A percentile compares a stretch with the other conserved stretches of the same genome.
These are phyloP conservation scores for Cytospora piceicola DNA, from an alignment of 2,329 filamentous ascomycete genomes.

Conservation along the genomic window DNA sequence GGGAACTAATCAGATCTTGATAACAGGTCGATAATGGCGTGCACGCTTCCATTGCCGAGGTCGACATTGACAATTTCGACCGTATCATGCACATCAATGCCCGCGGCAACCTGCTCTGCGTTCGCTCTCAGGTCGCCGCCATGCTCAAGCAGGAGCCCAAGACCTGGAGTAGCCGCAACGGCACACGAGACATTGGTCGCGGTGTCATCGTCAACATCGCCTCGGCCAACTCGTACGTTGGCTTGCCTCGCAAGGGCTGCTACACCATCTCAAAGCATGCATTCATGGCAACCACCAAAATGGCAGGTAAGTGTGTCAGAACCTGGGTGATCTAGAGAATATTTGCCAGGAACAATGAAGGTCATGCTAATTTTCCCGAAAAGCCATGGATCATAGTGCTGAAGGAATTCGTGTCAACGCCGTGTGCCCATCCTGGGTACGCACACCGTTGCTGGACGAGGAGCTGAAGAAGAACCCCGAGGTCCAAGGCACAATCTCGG, in stretches of 20 bases:
- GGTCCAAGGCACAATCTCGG: conserved; percentile 30
- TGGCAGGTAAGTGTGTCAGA: conserved; percentile 27
- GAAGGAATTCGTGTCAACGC: conserved; percentile 33
- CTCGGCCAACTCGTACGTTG: conserved; percentile 31
- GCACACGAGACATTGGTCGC: conserved; percentile 31
- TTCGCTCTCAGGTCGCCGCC: conserved; percentile 27
- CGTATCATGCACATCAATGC: conserved; percentile 34
- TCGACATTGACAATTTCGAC: conserved; percentile 32
- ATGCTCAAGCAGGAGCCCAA: conserved; percentile 32
- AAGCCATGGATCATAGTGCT: conserved; percentile 29
- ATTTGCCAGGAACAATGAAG: too few species aligned
- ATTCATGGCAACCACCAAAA: conserved; percentile 32
- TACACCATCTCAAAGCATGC: conserved; percentile 35
- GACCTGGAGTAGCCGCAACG: conserved; percentile 31
- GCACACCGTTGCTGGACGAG: conserved; percentile 30
- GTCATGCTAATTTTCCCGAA: too few species aligned
- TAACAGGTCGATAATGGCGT: conserved; percentile 30
- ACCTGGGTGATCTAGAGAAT: too few species aligned
- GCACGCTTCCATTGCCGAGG: conserved; percentile 30
- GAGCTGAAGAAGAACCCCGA: conserved; percentile 31
- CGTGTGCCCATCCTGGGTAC: conserved; percentile 32
- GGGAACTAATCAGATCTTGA: neutral
- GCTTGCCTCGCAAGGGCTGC: conserved; percentile 29
- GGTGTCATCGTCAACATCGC: conserved; percentile 32
- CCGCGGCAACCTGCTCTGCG: conserved; percentile 31